Conservation (phyloP, 352 stramenopile genomes). For the Elongisporangium senticosum region DNA sequence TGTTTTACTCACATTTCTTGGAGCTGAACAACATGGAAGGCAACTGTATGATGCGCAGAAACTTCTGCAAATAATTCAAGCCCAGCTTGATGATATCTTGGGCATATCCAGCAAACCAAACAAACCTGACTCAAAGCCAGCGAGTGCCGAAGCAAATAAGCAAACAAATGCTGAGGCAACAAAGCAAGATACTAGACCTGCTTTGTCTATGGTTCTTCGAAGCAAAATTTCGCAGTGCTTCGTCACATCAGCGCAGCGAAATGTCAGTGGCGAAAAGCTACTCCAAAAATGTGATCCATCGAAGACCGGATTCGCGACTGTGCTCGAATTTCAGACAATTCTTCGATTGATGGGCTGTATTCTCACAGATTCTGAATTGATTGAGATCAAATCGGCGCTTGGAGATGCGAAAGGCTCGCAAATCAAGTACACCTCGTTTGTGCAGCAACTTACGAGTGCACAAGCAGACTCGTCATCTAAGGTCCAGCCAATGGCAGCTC, state of each 20-base stretch:
- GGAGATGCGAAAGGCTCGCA: constrained; percentile 31
- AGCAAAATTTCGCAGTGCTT: constrained; percentile 72
- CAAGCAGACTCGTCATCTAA: constrained; percentile 1
- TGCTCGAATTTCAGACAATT: constrained; percentile 71
- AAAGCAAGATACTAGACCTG: neutral
- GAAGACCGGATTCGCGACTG: constrained; percentile 42
- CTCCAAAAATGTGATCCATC: constrained; percentile 66
- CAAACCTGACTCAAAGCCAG: neutral
- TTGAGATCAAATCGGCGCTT: constrained; percentile 43
- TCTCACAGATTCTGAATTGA: constrained; percentile 41
- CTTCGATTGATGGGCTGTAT: constrained; percentile 71
- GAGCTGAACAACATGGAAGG: constrained; percentile 18
- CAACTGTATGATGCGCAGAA: constrained; percentile 21
- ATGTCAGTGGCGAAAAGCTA: constrained; percentile 66
- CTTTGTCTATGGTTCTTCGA: constrained; percentile 20
- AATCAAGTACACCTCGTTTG: constrained; percentile 44
- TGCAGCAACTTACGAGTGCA: constrained; percentile 32
- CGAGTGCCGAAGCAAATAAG: neutral
- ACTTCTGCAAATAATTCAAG: neutral
- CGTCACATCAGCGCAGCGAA: constrained; percentile 54
- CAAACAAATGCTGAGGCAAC: neutral
- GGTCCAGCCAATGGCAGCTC: constrained; percentile 1
- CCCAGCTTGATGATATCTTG: neutral
- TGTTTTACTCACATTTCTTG: constrained; percentile 37
- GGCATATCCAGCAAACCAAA: neutral